phyloP scores from a whole-genome alignment of 78 protist species.

The Dictyostelium capitatum region DNA sequence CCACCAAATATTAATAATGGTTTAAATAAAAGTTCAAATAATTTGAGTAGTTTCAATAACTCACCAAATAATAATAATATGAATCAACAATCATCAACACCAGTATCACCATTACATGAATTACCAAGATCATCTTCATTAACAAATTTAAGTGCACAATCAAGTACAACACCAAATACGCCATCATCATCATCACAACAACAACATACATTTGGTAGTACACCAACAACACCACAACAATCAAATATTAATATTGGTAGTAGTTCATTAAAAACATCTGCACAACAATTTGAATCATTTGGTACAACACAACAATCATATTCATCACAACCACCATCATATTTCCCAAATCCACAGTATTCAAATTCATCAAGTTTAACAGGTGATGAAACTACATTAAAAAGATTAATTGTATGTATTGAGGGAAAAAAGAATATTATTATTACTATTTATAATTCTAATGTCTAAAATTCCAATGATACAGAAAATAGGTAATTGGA shows the following conservation, averaged over 20 bases:
- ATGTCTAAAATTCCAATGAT: not conserved
- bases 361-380: not conserved
- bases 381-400: slow-evolving; percentile 68
- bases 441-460: not conserved
- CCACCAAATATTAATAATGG: not conserved
- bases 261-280: not conserved
- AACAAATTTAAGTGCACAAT: not conserved
- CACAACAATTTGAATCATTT: slow-evolving; percentile 1
- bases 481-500: slow-evolving; percentile 77
- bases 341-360: not conserved
- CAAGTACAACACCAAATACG: not conserved
- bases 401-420: slow-evolving; percentile 39
- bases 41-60: not conserved
- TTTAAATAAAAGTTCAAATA: not conserved
- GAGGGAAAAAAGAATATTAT: not conserved
- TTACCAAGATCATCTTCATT: slow-evolving; percentile 5
- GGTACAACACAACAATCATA: not conserved
- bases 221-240: slow-evolving; percentile 19
- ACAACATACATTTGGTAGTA: not conserved
- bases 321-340: not conserved
- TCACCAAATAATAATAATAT: slow-evolving; percentile 7
- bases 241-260: too few relatives aligned
- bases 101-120: slow-evolving; percentile 18
- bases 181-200: not conserved
- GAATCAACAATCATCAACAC: not conserved